Conservation (phyloP, 345 rosid genomes). For the Citrus trifoliata region DNA sequence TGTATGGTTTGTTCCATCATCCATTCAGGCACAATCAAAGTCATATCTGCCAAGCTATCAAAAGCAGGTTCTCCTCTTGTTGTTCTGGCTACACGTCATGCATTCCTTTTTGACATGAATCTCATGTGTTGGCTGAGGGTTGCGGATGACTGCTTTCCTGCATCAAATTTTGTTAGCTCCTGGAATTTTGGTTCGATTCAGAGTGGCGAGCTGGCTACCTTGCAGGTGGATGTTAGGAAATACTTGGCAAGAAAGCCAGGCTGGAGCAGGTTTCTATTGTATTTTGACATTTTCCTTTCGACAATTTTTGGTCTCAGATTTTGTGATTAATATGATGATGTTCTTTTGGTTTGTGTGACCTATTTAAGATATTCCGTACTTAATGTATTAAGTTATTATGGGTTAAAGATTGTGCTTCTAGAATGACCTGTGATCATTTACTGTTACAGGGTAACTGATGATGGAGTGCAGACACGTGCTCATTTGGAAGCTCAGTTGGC, state of each 20-base stretch:
- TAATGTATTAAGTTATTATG: background rate
- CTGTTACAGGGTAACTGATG: constrained; percentile 79
- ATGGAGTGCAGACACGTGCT: constrained; percentile 93
- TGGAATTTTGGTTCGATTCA: constrained; percentile 86
- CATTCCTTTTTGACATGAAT: constrained; percentile 83
- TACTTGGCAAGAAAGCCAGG: constrained; percentile 96
- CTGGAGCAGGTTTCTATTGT: constrained; percentile 79
- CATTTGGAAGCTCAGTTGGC: constrained; percentile 97
- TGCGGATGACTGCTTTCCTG: constrained; percentile 98
- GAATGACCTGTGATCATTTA: constrained; percentile 1
- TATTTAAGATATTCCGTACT: background rate
- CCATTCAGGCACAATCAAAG: constrained; percentile 72
- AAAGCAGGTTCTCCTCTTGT: constrained; percentile 95
- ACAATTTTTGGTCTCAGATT: background rate
- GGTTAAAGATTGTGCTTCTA: background rate
- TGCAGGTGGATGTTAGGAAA: constrained; percentile 94
- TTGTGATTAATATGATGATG: background rate
- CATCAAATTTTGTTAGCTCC: constrained; percentile 91
- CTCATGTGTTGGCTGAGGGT: constrained; percentile 98
- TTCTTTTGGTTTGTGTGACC: background rate
- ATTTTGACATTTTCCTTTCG: background rate
- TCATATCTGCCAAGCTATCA: constrained; percentile 88
- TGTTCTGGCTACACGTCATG: constrained; percentile 93
- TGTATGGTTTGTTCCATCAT: background rate
- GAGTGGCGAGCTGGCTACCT: constrained; percentile 87